Conservation (phyloP, 306 rosid species). For the Gastrolobium villosum region DNA sequence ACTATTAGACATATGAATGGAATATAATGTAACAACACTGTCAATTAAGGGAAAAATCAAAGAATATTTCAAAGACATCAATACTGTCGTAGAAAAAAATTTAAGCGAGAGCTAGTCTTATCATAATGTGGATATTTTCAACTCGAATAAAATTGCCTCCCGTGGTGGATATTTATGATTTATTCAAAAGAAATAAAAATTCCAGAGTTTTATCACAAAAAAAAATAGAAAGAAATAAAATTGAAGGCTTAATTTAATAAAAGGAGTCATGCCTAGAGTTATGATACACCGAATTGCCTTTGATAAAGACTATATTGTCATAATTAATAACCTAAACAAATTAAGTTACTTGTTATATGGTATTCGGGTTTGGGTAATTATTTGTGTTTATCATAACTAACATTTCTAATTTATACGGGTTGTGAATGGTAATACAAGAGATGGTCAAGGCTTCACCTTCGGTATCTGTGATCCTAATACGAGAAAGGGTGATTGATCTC, state of each 20-base stretch:
- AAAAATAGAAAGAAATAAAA: background rate
- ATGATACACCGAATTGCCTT: background rate
- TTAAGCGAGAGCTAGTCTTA: no score
- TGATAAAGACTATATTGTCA: conserved; percentile 4
- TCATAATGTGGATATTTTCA: no score
- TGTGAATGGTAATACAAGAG: no score
- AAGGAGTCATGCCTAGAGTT: background rate
- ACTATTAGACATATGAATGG: conserved; percentile 38
- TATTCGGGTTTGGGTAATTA: background rate
- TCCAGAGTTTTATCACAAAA: background rate
- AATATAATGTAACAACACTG: conserved; percentile 18
- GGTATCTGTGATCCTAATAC: no score
- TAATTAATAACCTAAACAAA: background rate
- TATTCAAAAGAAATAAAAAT: background rate
- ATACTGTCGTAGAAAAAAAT: conserved; percentile 35
- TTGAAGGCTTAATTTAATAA: background rate
- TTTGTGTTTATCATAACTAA: no score
- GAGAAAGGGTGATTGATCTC: no score
- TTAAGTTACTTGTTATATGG: background rate
- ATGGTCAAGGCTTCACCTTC: no score
- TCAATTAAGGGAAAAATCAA: conserved; percentile 42
- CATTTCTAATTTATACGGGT: no score
- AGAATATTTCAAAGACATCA: conserved; percentile 38
- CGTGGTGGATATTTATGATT: no score
- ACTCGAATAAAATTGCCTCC: no score